These are phyloP conservation scores for Cornus suecica DNA, from an alignment of 148 eudicot genomes.

Conservation along the genomic window DNA sequence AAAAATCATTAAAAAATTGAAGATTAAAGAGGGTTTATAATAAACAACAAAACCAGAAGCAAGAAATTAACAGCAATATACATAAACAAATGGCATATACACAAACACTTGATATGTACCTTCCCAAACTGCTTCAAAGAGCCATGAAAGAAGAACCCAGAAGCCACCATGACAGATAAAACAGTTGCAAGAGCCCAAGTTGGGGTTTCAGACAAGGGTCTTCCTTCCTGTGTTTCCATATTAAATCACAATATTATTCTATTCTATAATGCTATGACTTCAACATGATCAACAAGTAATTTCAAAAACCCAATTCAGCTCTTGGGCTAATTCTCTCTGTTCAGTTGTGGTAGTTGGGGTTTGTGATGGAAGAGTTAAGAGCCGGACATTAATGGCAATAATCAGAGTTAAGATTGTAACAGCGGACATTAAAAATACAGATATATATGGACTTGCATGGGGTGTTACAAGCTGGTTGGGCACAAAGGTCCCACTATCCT, in stretches of 20 bases:
- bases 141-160: constrained; percentile 45
- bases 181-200: constrained; percentile 86
- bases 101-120: constrained; percentile 21
- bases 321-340: neutral
- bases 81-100: neutral
- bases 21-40: too few relatives aligned
- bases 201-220: constrained; percentile 61
- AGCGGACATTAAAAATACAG: neutral
- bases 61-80: too few relatives aligned
- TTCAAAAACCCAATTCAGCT: neutral
- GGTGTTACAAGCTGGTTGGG: neutral
- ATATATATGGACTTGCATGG: neutral
- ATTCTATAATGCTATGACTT: neutral
- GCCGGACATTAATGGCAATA: constrained; percentile 1
- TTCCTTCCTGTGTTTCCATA: constrained; percentile 34
- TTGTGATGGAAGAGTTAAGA: neutral
- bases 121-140: constrained; percentile 42
- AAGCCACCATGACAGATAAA: constrained; percentile 43
- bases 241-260: neutral
- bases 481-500: neutral
- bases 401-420: neutral
- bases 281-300: neutral
- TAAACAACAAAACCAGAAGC: too few relatives aligned
- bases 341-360: neutral
- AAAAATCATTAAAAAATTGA: too few relatives aligned